Base-by-base conservation (phyloP, 2,329 filamentous ascomycete species). In the Alternaria solani region DNA sequence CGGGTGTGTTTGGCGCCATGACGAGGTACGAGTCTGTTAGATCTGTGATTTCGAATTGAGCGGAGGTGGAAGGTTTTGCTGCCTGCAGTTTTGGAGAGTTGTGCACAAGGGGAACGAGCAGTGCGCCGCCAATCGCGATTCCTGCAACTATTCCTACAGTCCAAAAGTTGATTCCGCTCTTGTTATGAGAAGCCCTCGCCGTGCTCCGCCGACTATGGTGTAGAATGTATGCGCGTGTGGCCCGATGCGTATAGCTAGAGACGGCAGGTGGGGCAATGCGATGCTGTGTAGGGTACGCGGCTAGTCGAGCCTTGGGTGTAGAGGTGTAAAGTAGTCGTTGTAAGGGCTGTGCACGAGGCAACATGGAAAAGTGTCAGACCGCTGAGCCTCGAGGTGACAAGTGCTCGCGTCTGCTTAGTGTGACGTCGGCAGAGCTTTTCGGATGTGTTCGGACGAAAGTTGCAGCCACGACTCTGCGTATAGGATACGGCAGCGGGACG, bases 1-100 rank as follows among this genome's bases (percentile, higher is more conserved):
- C 86, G 44, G 85, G 85, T 30, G 72, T 74, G 55, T 77, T 74
- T 23, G 76, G 71, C 41, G 78, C 70, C 80, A 83, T 83, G 59
- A 71, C 69, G 65, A 76, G 72, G 59, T 67, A 75, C 7, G 74
- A 77, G 56, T 75, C 65, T 56, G 73, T 70, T 32, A 65, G 61
- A 44, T 68, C 47, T 34, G 69, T 49, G 55, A 62, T 47, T 47
- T 73, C 59, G 57, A 74, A 71, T n/a, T 47, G 58, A 26, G 62
- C 34, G 9, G 63, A 58, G 34, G 59, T 47, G 47, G 57, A 54
- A 51, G 51, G 39, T 55, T 57, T 57, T 18, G 58, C 46, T 30
- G 28, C 48, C 26, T 66, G 48, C 39, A 59, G 49, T 25, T 44
- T 57, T 30, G 68, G 54, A 4, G 61, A 54, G 38, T 20, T 52